These are phyloP conservation scores for Eimeria praecox DNA, from an alignment of 169 alveolate genomes.

Conservation along the genomic window DNA sequence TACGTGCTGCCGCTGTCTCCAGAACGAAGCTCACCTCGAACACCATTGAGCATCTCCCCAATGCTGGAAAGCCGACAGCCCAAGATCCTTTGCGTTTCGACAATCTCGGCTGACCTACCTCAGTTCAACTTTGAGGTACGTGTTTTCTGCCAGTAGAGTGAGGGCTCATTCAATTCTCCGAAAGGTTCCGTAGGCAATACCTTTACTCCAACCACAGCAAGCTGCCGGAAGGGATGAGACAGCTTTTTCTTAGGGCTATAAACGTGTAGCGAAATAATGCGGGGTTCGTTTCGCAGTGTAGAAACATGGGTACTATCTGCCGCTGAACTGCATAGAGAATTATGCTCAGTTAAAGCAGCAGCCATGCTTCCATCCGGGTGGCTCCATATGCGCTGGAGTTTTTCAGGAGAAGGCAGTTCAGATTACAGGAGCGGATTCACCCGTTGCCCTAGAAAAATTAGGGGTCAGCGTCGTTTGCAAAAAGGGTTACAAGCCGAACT, in stretches of 20 bases:
- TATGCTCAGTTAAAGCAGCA: background rate
- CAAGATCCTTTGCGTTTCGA: constrained; percentile 20
- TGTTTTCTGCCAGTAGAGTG: background rate
- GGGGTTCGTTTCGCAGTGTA: background rate
- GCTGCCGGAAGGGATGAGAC: background rate
- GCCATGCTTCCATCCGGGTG: background rate
- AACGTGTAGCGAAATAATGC: background rate
- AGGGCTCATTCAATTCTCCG: background rate
- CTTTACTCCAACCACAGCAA: background rate
- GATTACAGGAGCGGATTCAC: constrained; percentile 29
- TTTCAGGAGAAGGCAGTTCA: constrained; percentile 63
- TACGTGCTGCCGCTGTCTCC: background rate
- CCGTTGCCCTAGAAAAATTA: background rate
- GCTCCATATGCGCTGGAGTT: constrained; percentile 25
- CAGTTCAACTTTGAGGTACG: constrained; percentile 43
- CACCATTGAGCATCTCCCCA: constrained; percentile 13
- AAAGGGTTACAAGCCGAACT: constrained; percentile 55
- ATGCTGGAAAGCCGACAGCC: background rate
- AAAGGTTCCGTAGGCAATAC: background rate
- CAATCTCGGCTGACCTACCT: constrained; percentile 7
- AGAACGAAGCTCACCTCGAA: background rate
- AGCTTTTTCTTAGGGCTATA: background rate
- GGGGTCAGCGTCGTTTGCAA: constrained; percentile 61
- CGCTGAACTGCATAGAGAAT: background rate
- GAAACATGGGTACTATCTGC: background rate